These are phyloP conservation scores for Symbiodinium pilosum DNA, from an alignment of 73 alveolate species.

Conservation along the genomic window DNA sequence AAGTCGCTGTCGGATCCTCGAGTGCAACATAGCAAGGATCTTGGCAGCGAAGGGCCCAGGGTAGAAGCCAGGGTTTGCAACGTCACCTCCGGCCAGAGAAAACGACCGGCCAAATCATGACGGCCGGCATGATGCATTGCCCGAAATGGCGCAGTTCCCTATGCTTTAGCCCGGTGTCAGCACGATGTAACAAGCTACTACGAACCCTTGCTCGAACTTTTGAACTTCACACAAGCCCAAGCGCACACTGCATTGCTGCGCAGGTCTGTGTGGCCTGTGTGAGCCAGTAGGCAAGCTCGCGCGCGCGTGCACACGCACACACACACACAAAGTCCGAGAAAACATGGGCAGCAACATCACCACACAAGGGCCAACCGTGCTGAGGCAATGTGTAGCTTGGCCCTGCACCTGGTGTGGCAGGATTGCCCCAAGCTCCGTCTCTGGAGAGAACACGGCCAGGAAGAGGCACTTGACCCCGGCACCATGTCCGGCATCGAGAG, in stretches of 20 bases:
- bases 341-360: too few relatives aligned
- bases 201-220: too few relatives aligned
- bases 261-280: too few relatives aligned
- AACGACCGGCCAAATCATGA: not conserved
- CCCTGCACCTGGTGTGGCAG: not conserved
- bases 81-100: not conserved
- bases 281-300: not conserved
- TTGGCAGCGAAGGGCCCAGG: not conserved
- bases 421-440: not conserved
- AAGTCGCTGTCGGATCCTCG: not conserved
- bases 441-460: not conserved
- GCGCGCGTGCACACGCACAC: not conserved
- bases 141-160: not conserved
- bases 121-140: not conserved
- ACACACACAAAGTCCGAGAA: too few relatives aligned
- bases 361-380: too few relatives aligned
- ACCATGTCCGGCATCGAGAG: not conserved
- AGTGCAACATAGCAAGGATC: not conserved
- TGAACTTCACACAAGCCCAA: too few relatives aligned
- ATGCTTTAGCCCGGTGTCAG: not conserved
- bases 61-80: not conserved
- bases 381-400: not conserved
- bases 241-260: too few relatives aligned
- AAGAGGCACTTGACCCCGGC: not conserved
- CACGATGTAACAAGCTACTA: too few relatives aligned